Evolutionary conservation across 2,329 filamentous ascomycete species (phyloP).

Genomic region (Fusarium keratoplasticum): DNA sequence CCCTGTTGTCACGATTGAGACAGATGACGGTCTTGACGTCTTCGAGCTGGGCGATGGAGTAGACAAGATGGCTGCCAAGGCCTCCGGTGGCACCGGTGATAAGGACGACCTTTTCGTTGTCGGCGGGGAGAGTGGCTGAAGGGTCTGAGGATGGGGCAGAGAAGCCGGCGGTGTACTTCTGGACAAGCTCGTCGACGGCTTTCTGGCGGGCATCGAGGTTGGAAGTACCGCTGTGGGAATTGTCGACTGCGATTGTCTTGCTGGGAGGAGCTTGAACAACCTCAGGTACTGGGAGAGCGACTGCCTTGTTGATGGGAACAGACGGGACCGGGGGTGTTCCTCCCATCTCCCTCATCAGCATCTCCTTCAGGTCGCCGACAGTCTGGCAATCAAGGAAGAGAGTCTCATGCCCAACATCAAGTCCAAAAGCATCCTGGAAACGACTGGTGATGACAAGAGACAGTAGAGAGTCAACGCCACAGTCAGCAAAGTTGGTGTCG

Average conservation of each 20-base stretch:
- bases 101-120: constrained; percentile 11
- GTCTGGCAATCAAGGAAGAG: constrained; percentile 32
- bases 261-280: background rate
- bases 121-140: accelerated
- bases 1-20: constrained; percentile 20
- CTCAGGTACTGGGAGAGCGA: background rate
- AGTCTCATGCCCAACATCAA: constrained; percentile 25
- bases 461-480: constrained; percentile 72
- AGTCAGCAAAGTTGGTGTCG: constrained; percentile 67
- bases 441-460: constrained; percentile 67
- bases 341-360: constrained; percentile 14
- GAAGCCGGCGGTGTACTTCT: constrained; percentile 13
- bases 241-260: background rate
- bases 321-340: background rate
- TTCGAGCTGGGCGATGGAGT: constrained; percentile 21
- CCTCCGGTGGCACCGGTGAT: constrained; percentile 21
- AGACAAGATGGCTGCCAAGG: constrained; percentile 25
- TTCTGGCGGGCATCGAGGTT: background rate
- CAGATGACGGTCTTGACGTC: constrained; percentile 14
- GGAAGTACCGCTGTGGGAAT: background rate
- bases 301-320: background rate
- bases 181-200: constrained; percentile 12
- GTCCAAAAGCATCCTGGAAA: constrained; percentile 57
- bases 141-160: background rate
- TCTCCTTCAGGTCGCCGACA: constrained; percentile 9